Evolutionary conservation across 768 basidiomycete genomes (phyloP).

Genomic region (Chlorophyllum brunneum): DNA sequence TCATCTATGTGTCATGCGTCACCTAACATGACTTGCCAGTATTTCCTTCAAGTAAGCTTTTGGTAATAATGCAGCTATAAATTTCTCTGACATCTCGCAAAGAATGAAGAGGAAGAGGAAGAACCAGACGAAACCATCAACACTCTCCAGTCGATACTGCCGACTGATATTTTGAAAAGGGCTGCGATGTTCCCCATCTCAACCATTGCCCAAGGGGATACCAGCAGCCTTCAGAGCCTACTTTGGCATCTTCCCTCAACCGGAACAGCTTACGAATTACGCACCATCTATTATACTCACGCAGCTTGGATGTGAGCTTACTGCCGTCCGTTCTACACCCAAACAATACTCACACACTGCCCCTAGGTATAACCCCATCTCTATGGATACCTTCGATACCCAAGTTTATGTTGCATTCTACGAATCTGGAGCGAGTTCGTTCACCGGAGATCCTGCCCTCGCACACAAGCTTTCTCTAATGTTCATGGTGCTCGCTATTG

Average conservation of each 20-base stretch:
- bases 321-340: background rate
- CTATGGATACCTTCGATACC: conserved; percentile 52
- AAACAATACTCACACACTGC: background rate
- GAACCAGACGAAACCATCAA: conserved; percentile 37
- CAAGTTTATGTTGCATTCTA: conserved; percentile 62
- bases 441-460: conserved; percentile 46
- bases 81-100: conserved; percentile 49
- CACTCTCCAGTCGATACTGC: conserved; percentile 51
- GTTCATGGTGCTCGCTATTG: conserved; percentile 67
- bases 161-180: conserved; percentile 58
- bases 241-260: conserved; percentile 68
- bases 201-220: conserved; percentile 34
- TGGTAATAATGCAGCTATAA: conserved; percentile 9
- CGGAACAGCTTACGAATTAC: conserved; percentile 57
- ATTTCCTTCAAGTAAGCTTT: conserved; percentile 64
- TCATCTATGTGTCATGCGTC: conserved; percentile 15
- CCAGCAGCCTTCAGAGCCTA: conserved; percentile 50
- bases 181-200: conserved; percentile 67
- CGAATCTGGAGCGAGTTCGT: conserved; percentile 35
- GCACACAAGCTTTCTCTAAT: conserved; percentile 61
- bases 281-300: conserved; percentile 56
- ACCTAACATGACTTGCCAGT: conserved; percentile 33
- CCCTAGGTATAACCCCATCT: conserved; percentile 65
- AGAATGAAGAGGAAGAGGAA: conserved; percentile 50
- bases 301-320: conserved; percentile 67